These are phyloP conservation scores for Zymoseptoria tritici DNA, from an alignment of 2,329 filamentous ascomycete genomes.

Conservation along the genomic window DNA sequence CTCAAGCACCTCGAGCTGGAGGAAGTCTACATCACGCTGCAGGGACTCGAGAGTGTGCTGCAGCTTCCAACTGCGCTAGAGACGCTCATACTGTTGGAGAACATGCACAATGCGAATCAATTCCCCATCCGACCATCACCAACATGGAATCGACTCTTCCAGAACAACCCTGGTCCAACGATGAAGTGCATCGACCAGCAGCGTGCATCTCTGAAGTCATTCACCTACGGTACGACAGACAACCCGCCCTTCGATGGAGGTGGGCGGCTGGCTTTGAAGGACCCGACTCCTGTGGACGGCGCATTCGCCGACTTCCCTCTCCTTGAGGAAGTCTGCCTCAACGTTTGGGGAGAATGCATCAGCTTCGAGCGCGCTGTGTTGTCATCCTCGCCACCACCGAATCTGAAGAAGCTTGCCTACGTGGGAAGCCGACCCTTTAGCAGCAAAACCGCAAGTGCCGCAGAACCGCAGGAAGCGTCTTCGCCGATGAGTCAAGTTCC, in stretches of 20 bases:
- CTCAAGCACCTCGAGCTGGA: constrained; percentile 16
- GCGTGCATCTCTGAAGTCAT: constrained; percentile 10
- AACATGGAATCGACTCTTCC: constrained; percentile 15
- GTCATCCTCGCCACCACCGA: constrained; percentile 13
- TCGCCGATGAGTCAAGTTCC: constrained; percentile 6
- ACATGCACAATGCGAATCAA: neutral
- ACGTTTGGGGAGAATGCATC: constrained; percentile 7
- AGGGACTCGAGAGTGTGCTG: constrained; percentile 15
- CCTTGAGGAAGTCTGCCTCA: constrained; percentile 10
- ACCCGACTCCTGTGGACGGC: constrained; percentile 7
- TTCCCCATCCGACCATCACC: neutral
- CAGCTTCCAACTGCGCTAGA: constrained; percentile 14
- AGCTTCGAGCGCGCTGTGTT: constrained; percentile 19
- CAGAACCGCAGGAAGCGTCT: neutral
- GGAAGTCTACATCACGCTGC: constrained; percentile 17
- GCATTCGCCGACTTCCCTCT: constrained; percentile 14
- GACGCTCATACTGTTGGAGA: constrained; percentile 4
- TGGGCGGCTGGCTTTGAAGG: neutral
- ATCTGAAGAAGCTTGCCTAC: constrained; percentile 8
- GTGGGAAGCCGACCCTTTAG: constrained; percentile 7
- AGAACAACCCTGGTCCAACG: constrained; percentile 5
- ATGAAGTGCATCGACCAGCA: constrained; percentile 16
- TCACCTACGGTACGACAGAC: constrained; percentile 13
- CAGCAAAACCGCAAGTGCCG: neutral
- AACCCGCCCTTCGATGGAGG: neutral